phyloP scores from a whole-genome alignment of 352 stramenopile species.

The Phytophthora megakarya region DNA sequence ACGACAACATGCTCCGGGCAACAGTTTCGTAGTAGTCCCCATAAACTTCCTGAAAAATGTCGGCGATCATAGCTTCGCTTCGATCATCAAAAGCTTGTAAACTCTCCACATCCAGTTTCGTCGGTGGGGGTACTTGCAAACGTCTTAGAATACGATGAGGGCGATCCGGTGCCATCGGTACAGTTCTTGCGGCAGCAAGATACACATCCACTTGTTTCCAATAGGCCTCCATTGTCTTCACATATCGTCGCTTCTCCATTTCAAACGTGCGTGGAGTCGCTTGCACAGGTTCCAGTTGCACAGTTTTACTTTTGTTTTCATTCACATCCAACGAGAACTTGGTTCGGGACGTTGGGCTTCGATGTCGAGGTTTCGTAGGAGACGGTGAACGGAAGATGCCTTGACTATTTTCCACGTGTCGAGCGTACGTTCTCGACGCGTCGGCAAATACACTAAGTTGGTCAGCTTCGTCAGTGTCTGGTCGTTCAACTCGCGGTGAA shows the following conservation, averaged over 20 bases:
- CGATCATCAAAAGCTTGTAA: slow-evolving; percentile 63
- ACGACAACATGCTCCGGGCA: slow-evolving; percentile 86
- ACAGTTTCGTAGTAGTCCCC: slow-evolving; percentile 77
- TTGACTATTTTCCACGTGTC: slow-evolving; percentile 70
- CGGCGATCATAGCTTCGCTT: slow-evolving; percentile 71
- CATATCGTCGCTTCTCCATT: slow-evolving; percentile 72
- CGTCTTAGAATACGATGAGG: slow-evolving; percentile 67
- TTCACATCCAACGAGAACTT: slow-evolving; percentile 55
- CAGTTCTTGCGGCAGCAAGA: slow-evolving; percentile 44
- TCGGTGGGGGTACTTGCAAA: slow-evolving; percentile 71
- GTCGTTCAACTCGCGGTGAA: slow-evolving; percentile 20
- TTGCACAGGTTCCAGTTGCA: slow-evolving; percentile 58
- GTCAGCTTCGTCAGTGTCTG: slow-evolving; percentile 16
- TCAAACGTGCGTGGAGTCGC: slow-evolving; percentile 75
- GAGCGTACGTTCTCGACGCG: slow-evolving; percentile 59
- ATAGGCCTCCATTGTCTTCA: slow-evolving; percentile 85
- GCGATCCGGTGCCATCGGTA: slow-evolving; percentile 68
- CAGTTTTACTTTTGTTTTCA: slow-evolving; percentile 25
- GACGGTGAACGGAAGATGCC: slow-evolving; percentile 60
- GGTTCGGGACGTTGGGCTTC: slow-evolving; percentile 31
- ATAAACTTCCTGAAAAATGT: slow-evolving; percentile 82
- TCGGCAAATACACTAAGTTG: slow-evolving; percentile 60
- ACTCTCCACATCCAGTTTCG: slow-evolving; percentile 43
- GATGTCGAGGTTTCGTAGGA: slow-evolving; percentile 43
- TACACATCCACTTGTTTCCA: slow-evolving; percentile 82